phyloP scores from a whole-genome alignment of 768 basidiomycete genomes.

The Exsudoporus frostii region DNA sequence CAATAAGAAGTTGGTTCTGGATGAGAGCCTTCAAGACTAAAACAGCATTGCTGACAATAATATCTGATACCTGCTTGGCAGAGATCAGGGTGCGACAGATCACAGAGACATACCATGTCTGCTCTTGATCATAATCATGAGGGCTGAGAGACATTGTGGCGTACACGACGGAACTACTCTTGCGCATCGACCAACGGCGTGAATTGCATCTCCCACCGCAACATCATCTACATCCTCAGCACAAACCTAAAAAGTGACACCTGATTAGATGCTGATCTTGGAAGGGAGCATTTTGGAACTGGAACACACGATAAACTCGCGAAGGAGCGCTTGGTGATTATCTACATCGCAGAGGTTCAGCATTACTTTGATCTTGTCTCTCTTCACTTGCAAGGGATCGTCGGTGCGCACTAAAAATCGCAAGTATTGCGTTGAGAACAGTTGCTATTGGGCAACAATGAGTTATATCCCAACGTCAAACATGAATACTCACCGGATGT shows the following conservation, averaged over 20 bases:
- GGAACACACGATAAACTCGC: constrained; percentile 77
- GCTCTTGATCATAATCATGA: constrained; percentile 80
- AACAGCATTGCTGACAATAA: constrained; percentile 76
- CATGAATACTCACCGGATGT: constrained; percentile 54
- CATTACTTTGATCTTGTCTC: constrained; percentile 72
- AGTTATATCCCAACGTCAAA: not conserved
- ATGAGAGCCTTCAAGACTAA: constrained; percentile 83
- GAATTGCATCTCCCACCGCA: constrained; percentile 70
- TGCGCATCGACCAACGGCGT: constrained; percentile 77
- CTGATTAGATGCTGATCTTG: not conserved
- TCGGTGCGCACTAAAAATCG: constrained; percentile 68
- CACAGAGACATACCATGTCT: constrained; percentile 52
- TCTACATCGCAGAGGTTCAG: constrained; percentile 60
- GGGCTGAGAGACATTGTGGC: constrained; percentile 66
- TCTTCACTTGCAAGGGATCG: constrained; percentile 66
- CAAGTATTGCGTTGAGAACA: constrained; percentile 60
- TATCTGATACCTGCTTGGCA: constrained; percentile 45
- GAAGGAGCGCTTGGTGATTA: constrained; percentile 67
- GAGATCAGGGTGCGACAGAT: not conserved
- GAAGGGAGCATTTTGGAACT: not conserved
- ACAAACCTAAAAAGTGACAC: constrained; percentile 57
- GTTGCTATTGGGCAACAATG: constrained; percentile 21
- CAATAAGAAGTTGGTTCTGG: constrained; percentile 54
- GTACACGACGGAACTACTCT: constrained; percentile 63
- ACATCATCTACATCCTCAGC: constrained; percentile 72